Conservation (phyloP, 1,284 basidiomycete species). For the Pseudozyma sp. region DNA sequence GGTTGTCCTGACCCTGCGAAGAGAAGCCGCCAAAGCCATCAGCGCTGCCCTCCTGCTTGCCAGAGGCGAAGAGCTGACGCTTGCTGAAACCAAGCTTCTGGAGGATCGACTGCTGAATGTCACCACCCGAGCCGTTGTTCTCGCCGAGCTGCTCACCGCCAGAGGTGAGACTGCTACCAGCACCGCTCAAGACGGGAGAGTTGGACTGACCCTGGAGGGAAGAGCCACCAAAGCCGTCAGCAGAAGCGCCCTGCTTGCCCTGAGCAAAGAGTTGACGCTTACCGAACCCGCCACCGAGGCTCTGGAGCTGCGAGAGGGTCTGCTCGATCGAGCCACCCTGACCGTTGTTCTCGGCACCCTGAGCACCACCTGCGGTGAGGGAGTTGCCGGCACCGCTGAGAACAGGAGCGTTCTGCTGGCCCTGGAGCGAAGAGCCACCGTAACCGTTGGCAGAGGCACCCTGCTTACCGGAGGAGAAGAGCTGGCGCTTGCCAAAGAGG, state of each 20-base stretch:
- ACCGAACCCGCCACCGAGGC: constrained; percentile 23
- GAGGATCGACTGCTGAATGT: constrained; percentile 16
- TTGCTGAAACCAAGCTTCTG: constrained; percentile 32
- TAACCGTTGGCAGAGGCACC: constrained; percentile 25
- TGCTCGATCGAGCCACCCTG: constrained; percentile 24
- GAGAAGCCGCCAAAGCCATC: constrained; percentile 26
- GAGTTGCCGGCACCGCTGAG: constrained; percentile 22
- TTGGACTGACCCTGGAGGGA: constrained; percentile 22
- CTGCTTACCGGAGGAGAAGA: constrained; percentile 21
- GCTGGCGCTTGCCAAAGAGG: constrained; percentile 19
- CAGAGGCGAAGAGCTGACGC: constrained; percentile 34
- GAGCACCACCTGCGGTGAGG: constrained; percentile 21
- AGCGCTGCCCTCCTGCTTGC: constrained; percentile 20
- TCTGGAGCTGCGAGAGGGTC: constrained; percentile 26
- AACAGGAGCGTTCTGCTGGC: constrained; percentile 22
- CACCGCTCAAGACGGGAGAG: constrained; percentile 16
- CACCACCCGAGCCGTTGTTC: constrained; percentile 26
- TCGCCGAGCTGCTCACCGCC: constrained; percentile 22
- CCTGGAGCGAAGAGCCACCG: constrained; percentile 19
- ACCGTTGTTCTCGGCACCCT: constrained; percentile 30
- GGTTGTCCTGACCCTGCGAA: constrained; percentile 22
- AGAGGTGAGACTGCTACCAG: constrained; percentile 20
- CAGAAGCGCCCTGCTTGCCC: constrained; percentile 33
- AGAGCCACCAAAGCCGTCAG: constrained; percentile 28
- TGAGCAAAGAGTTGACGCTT: constrained; percentile 26